Evolutionary conservation across 1,284 basidiomycete genomes (phyloP).

Genomic region (Apiotrichum domesticum): DNA sequence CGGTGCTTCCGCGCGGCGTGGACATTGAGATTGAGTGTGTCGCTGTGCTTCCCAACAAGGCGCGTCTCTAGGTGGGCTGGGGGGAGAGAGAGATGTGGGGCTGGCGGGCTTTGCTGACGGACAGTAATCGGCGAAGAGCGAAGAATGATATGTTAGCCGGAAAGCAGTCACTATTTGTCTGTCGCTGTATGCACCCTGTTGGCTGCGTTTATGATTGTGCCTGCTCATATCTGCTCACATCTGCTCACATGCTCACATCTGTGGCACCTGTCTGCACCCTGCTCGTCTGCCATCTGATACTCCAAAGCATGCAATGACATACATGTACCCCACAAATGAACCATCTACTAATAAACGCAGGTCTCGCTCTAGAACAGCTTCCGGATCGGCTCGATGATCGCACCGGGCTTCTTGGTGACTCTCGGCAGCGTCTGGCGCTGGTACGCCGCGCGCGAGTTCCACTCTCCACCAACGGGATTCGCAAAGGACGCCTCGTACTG

Average conservation of each 20-base stretch:
- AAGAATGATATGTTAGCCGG: too few species aligned
- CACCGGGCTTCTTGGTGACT: constrained; percentile 79
- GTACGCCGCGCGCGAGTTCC: constrained; percentile 86
- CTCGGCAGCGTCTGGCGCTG: constrained; percentile 75
- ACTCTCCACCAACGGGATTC: constrained; percentile 78
- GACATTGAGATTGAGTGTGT: constrained; percentile 61
- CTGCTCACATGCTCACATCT: too few species aligned
- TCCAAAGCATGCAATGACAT: background rate
- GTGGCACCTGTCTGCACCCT: too few species aligned
- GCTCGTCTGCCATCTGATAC: too few species aligned
- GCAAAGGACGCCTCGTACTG: constrained; percentile 82
- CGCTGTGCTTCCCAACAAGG: constrained; percentile 39
- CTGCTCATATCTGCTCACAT: too few species aligned
- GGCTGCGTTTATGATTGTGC: too few species aligned
- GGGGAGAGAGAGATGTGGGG: too few species aligned
- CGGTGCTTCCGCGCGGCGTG: constrained; percentile 54
- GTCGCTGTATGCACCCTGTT: too few species aligned
- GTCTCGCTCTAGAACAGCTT: constrained; percentile 51
- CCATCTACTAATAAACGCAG: too few species aligned
- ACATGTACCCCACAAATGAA: background rate
- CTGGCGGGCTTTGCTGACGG: too few species aligned
- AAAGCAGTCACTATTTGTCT: too few species aligned
- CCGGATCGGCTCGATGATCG: constrained; percentile 66
- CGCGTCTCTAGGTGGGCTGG: constrained; percentile 16
- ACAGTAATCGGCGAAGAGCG: too few species aligned